Percentiles rank a stretch among this genome's conserved stretches.
These are phyloP conservation scores for Coix lacrymajobi DNA, from an alignment of 176 grass and related monocot species.

Conservation along the genomic window DNA sequence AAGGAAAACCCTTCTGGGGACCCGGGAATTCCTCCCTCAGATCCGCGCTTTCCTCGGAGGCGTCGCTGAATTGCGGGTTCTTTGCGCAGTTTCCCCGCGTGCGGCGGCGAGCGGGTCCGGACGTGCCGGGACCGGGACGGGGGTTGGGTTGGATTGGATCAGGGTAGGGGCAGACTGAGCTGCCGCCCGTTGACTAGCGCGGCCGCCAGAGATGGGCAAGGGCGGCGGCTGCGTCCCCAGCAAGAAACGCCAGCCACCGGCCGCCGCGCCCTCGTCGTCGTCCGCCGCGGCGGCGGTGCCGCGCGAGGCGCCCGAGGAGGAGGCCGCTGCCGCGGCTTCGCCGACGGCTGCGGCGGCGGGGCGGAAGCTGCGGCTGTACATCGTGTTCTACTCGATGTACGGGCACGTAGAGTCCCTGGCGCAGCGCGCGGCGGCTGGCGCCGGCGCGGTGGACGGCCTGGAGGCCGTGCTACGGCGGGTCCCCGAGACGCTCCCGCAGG, in stretches of 20 bases:
- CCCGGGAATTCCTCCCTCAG: conserved; percentile 21
- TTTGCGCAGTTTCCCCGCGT: conserved; percentile 37
- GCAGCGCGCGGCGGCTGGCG: conserved; percentile 50
- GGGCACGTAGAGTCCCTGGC: conserved; percentile 81
- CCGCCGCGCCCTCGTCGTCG: conserved; percentile 38
- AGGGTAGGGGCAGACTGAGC: background rate
- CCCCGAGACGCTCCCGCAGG: conserved; percentile 61
- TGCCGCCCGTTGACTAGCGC: background rate
- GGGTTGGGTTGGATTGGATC: conserved; percentile 15
- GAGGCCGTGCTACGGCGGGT: conserved; percentile 64
- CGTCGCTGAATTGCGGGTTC: conserved; percentile 28
- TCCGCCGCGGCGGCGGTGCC: conserved; percentile 9
- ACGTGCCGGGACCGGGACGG: background rate
- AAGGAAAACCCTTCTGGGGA: background rate
- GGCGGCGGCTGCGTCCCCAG: conserved; percentile 83
- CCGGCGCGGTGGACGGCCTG: conserved; percentile 52
- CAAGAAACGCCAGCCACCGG: conserved; percentile 65
- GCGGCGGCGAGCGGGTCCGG: background rate
- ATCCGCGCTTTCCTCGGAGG: conserved; percentile 22
- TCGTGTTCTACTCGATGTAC: conserved; percentile 97
- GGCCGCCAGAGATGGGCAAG: conserved; percentile 64
- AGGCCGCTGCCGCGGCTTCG: background rate
- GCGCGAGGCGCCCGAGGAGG: conserved; percentile 32
- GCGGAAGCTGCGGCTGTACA: conserved; percentile 48
- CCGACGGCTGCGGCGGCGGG: background rate